Evolutionary conservation across 306 rosid species (phyloP).

Genomic region (Acacia melanoxylon): DNA sequence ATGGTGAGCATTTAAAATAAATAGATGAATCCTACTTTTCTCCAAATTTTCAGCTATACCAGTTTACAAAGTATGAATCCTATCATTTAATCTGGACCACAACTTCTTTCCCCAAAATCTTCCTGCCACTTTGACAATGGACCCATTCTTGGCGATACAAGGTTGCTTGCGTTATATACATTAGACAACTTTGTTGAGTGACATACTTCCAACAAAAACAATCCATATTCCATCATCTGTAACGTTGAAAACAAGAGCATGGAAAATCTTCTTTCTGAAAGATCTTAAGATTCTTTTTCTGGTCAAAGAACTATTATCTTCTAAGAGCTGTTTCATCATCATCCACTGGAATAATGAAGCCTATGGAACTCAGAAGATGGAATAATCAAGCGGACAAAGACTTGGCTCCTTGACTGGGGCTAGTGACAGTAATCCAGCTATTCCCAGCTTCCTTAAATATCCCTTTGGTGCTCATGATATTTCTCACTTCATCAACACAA

Average conservation of each 20-base stretch:
- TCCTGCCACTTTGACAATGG: conserved; percentile 1
- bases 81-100: background rate
- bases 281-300: background rate
- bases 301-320: background rate
- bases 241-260: background rate
- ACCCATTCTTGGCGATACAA: background rate
- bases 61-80: background rate
- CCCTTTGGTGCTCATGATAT: conserved; percentile 49
- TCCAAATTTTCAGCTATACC: background rate
- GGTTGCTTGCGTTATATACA: conserved; percentile 10
- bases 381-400: conserved; percentile 29
- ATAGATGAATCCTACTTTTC: background rate
- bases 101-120: background rate
- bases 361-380: background rate
- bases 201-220: background rate
- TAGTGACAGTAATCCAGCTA: conserved; percentile 44
- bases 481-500: conserved; percentile 56
- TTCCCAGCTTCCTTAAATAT: conserved; percentile 63
- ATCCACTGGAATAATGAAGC: background rate
- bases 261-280: background rate
- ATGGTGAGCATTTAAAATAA: background rate
- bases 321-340: background rate
- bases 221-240: too few relatives aligned
- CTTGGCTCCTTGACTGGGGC: conserved; percentile 27
- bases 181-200: conserved; percentile 4